Base-by-base conservation (phyloP, 2,329 filamentous ascomycete species). In the Hypomyces perniciosus region DNA sequence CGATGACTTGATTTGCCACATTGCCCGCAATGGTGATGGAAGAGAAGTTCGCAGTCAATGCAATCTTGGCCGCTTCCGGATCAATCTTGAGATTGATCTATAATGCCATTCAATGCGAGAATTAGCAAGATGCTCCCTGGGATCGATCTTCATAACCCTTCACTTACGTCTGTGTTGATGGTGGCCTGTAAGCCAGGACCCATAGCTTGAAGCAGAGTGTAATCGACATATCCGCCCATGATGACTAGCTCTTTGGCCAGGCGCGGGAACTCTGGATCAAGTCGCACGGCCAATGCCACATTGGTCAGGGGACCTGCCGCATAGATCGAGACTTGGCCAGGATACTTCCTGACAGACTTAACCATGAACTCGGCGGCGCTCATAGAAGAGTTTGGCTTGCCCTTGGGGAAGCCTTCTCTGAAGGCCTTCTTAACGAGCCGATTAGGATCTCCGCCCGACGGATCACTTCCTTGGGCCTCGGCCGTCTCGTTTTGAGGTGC, bases 51-150 rank as follows among this genome's bases (percentile, higher is more conserved):
- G 75, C 73, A 1, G 69, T 74, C 13, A 79, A 57, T 0, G 72
- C 72, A 45, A 77, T 75, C 55, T 77, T 76, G 13, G 72, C 64
- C 3, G 69, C 72, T 59, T 78, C 74, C 1, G 75, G 74, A 47
- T 78, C 74, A 38, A 76, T 70, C 65, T 75, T 76, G 2, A 77
- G 59, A 60, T 77, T 79, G 59, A 76, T 74, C 54, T 73, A 60
- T 6, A 38, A 38, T 12, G 29, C 8, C 37, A n/a, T 12, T 29
- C 20, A 20, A 20, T 20, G 3, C 3, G 20, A 20, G 40, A 29
- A 13, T 42, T 27, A 42, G 40, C 20, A 42, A 42, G 2, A 4
- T 20, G 20, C 3, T 20, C 20, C 20, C 20, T 20, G 20, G 20
- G 20, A 20, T 20, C 20, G 2, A 20, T 20, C 20, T 2, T 20